Percentiles rank a stretch among this genome's conserved stretches.
Evolutionary conservation across 1,139 yeast species (phyloP).

Genomic region (Debaryomyces fabryi): DNA sequence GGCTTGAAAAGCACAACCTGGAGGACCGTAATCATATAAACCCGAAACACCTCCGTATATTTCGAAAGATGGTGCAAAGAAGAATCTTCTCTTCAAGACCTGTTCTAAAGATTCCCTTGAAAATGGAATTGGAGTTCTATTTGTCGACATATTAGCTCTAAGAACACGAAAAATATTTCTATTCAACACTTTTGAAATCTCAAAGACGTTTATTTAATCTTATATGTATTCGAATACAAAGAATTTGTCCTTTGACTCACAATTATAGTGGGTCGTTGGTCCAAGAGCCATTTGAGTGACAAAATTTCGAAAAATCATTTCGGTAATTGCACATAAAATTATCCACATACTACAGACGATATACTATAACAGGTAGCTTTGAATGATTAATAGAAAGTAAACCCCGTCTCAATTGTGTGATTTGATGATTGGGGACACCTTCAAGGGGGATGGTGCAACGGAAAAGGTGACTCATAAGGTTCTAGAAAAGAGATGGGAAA

Average conservation of each 20-base stretch:
- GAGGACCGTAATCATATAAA: slow-evolving; percentile 97
- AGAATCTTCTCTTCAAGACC: slow-evolving; percentile 91
- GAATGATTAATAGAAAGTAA: not conserved
- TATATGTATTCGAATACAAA: slow-evolving; percentile 6
- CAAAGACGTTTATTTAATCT: slow-evolving; percentile 4
- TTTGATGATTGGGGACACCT: not conserved
- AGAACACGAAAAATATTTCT: slow-evolving; percentile 11
- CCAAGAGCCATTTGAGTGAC: slow-evolving; percentile 1
- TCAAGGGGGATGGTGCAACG: not conserved
- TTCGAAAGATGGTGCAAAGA: slow-evolving; percentile 96
- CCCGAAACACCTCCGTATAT: slow-evolving; percentile 99
- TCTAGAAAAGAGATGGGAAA: not conserved
- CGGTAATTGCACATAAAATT: not conserved
- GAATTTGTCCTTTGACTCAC: slow-evolving; percentile 3
- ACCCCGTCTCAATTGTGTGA: not conserved
- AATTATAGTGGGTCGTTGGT: not conserved
- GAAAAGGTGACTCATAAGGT: not conserved
- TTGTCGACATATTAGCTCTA: slow-evolving; percentile 32
- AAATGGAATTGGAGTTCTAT: slow-evolving; percentile 47
- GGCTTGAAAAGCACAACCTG: slow-evolving; percentile 98
- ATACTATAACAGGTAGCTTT: not conserved
- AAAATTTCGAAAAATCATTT: not conserved
- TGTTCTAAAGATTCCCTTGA: slow-evolving; percentile 87
- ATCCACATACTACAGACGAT: not conserved
- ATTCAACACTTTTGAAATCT: slow-evolving; percentile 8